These are phyloP conservation scores for Termitomyces sp. DNA, from an alignment of 768 basidiomycete species.

Conservation along the genomic window DNA sequence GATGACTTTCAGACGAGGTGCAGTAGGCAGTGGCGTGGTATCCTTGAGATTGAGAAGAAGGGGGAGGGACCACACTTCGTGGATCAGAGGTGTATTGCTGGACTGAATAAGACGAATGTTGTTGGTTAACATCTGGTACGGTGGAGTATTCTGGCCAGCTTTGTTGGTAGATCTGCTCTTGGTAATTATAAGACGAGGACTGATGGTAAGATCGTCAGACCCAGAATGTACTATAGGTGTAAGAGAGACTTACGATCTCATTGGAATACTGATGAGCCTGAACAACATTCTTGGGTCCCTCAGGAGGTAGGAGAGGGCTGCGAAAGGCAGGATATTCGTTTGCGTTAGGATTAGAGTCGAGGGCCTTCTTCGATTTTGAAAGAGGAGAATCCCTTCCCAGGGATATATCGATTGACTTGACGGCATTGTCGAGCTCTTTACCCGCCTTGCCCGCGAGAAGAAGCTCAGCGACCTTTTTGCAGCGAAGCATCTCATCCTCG, in stretches of 20 bases:
- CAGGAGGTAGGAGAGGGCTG: constrained; percentile 26
- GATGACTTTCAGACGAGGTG: not conserved
- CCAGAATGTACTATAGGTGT: not conserved
- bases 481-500: constrained; percentile 42
- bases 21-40: not conserved
- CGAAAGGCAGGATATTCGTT: constrained; percentile 21
- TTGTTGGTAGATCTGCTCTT: not conserved
- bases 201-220: not conserved
- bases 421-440: constrained; percentile 40
- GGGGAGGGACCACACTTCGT: not conserved
- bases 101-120: not conserved
- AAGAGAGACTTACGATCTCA: not conserved
- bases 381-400: constrained; percentile 7
- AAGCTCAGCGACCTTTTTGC: constrained; percentile 45
- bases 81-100: constrained; percentile 1
- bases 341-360: not conserved
- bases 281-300: not conserved
- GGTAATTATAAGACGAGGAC: not conserved
- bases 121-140: not conserved
- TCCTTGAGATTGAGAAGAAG: not conserved
- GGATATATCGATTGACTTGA: constrained; percentile 27
- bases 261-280: not conserved
- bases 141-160: constrained; percentile 1
- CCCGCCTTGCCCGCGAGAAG: constrained; percentile 49
- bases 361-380: constrained; percentile 1